phyloP scores from a whole-genome alignment of 2,329 filamentous ascomycete species.

The Pyricularia sp. region DNA sequence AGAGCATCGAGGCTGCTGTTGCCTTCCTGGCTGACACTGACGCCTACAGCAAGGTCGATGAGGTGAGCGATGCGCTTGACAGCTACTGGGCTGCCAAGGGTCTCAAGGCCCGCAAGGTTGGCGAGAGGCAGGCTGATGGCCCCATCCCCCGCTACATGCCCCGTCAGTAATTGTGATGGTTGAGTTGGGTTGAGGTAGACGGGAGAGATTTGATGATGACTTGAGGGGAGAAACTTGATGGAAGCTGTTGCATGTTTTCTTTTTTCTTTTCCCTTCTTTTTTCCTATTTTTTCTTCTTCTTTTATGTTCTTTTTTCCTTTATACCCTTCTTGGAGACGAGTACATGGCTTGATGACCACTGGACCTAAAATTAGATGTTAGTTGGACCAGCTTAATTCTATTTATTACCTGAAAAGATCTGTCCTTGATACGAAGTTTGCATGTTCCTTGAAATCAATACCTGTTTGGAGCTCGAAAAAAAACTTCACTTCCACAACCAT shows the following conservation, averaged over 20 bases:
- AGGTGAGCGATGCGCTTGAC: constrained; percentile 14
- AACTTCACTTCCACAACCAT: no score
- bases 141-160: not conserved
- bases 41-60: constrained; percentile 12
- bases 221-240: no score
- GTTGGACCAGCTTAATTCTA: not conserved
- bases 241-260: not conserved
- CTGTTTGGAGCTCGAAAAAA: no score
- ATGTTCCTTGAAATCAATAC: not conserved
- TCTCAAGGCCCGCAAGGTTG: constrained; percentile 1
- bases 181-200: not conserved
- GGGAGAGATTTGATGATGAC: not conserved
- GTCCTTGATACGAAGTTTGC: not conserved
- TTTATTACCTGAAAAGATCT: not conserved
- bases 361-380: not conserved
- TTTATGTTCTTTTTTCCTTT: not conserved
- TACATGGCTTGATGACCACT: not conserved
- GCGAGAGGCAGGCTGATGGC: not conserved
- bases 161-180: not conserved
- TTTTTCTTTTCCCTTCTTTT: not conserved
- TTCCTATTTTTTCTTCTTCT: not conserved
- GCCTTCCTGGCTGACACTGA: constrained; percentile 12
- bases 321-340: not conserved
- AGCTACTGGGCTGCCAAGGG: constrained; percentile 13
- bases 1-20: constrained; percentile 12